A percentile compares a stretch with the other conserved stretches of the same genome.
Conservation (phyloP, 208 protist genomes). For the Phytomonas francai region DNA sequence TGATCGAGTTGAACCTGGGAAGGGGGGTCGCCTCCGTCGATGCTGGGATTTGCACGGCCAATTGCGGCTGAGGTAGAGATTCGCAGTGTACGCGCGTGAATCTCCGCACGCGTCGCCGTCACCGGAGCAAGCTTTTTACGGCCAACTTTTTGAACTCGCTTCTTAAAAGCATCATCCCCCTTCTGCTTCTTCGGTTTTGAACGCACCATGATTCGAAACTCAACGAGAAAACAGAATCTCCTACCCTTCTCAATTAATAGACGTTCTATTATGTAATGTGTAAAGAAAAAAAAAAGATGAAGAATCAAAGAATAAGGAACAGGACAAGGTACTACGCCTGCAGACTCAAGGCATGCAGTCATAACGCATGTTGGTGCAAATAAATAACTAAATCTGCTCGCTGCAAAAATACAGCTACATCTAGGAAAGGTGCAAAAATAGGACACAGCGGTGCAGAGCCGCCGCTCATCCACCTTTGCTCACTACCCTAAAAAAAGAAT, state of each 20-base stretch:
- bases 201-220: slow-evolving; percentile 51
- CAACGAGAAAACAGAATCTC: slow-evolving; percentile 10
- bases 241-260: background rate
- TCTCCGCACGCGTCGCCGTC: slow-evolving; percentile 69
- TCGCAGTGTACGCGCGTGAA: slow-evolving; percentile 71
- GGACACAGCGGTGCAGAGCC: background rate
- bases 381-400: background rate
- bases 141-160: slow-evolving; percentile 66
- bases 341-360: background rate
- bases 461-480: background rate
- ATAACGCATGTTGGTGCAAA: slow-evolving; percentile 2
- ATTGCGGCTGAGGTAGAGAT: slow-evolving; percentile 22
- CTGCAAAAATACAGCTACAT: background rate
- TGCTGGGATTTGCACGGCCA: background rate
- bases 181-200: slow-evolving; percentile 63
- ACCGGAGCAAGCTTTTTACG: slow-evolving; percentile 76
- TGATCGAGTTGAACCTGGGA: background rate
- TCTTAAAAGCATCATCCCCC: slow-evolving; percentile 77
- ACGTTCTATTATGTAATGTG: background rate
- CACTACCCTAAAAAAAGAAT: background rate
- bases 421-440: background rate
- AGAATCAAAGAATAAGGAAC: slow-evolving; percentile 2
- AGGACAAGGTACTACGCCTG: background rate
- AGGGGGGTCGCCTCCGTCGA: background rate
- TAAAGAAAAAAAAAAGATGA: background rate